Evolutionary conservation across 2,329 filamentous ascomycete genomes (phyloP).

Genomic region (Pseudogymnoascus sp.): DNA sequence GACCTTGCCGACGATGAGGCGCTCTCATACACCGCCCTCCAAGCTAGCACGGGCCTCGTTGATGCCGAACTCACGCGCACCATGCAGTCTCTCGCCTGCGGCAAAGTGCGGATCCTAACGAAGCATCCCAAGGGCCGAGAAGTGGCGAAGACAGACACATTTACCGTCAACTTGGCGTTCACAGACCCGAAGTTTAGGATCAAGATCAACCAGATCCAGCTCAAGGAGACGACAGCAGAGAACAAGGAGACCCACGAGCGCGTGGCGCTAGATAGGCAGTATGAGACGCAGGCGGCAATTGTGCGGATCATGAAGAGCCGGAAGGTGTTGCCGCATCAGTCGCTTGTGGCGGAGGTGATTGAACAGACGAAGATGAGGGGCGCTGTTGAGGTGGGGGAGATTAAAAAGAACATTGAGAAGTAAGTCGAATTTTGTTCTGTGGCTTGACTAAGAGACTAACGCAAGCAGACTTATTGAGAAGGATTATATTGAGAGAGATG

Average conservation of each 20-base stretch:
- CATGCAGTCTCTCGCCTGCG: constrained; percentile 90
- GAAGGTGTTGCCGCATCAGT: constrained; percentile 79
- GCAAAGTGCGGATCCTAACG: constrained; percentile 72
- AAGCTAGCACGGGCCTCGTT: constrained; percentile 65
- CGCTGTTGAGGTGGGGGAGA: constrained; percentile 75
- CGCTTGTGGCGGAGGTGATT: constrained; percentile 87
- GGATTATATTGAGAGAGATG: constrained; percentile 80
- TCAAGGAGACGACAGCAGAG: constrained; percentile 92
- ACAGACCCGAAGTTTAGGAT: constrained; percentile 76
- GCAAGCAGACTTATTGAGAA: constrained; percentile 72
- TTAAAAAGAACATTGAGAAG: constrained; percentile 97
- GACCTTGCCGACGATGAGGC: constrained; percentile 53
- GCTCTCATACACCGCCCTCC: constrained; percentile 70
- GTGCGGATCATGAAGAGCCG: constrained; percentile 95
- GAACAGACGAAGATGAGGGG: constrained; percentile 81
- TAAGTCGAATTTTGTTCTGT: constrained; percentile 39
- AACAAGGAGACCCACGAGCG: constrained; percentile 91
- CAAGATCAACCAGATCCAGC: constrained; percentile 98
- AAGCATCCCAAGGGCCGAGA: constrained; percentile 85
- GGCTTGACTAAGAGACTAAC: constrained; percentile 26
- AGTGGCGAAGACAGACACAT: constrained; percentile 71
- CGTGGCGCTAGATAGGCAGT: constrained; percentile 82
- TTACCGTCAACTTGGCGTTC: constrained; percentile 74
- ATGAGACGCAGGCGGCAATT: constrained; percentile 94
- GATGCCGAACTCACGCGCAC: constrained; percentile 80